These are phyloP conservation scores for Herpotrichia juniperi DNA, from an alignment of 2,329 filamentous ascomycete genomes.

Conservation along the genomic window DNA sequence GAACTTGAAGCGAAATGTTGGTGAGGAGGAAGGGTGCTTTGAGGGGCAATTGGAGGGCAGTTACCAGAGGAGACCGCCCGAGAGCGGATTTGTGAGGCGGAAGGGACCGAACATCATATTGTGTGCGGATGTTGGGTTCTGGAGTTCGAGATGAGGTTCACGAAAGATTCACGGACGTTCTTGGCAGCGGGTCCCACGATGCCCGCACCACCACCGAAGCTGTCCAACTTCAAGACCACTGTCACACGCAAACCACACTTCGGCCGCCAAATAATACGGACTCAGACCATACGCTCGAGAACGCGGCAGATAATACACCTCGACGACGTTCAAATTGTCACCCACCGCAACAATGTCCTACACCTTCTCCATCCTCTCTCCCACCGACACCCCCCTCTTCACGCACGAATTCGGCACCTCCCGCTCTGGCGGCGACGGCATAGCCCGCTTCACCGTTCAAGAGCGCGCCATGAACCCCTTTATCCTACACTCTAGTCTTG, in stretches of 20 bases:
- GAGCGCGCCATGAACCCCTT: slow-evolving; percentile 96
- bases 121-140: slow-evolving; percentile 17
- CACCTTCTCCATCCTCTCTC: slow-evolving; percentile 97
- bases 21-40: neutral
- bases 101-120: slow-evolving; percentile 48
- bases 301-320: neutral
- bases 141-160: slow-evolving; percentile 23
- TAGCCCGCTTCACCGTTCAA: slow-evolving; percentile 85
- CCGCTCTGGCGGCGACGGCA: slow-evolving; percentile 92
- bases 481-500: slow-evolving; percentile 90
- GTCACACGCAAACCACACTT: neutral
- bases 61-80: slow-evolving; percentile 47
- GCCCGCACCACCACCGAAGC: neutral
- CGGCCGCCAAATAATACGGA: too few species aligned
- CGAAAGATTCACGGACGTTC: slow-evolving; percentile 18
- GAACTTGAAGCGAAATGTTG: neutral
- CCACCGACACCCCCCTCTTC: slow-evolving; percentile 94
- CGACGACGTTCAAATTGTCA: neutral
- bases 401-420: slow-evolving; percentile 97
- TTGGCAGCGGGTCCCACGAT: slow-evolving; percentile 1
- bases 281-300: neutral
- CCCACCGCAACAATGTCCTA: slow-evolving; percentile 76
- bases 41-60: slow-evolving; percentile 1
- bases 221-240: slow-evolving; percentile 1
- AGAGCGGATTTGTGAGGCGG: slow-evolving; percentile 46